Conservation (phyloP, 106 monocot species). For the Phalaenopsis equestris region DNA sequence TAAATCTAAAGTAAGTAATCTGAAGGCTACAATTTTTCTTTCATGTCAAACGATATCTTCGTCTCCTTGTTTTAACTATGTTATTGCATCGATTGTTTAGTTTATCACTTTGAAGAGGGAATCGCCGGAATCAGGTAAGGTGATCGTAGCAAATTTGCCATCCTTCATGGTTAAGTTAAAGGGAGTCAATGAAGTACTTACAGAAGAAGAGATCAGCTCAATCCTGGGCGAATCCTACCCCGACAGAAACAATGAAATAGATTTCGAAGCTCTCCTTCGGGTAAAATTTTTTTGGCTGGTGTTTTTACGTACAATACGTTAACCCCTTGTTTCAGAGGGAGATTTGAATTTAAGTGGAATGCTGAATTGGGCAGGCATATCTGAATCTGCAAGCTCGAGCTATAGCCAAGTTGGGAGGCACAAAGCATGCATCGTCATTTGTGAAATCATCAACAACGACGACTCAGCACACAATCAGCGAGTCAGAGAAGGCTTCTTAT, state of each 20-base stretch:
- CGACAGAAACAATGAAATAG: constrained; percentile 16
- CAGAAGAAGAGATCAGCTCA: constrained; percentile 11
- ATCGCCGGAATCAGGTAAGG: constrained; percentile 3
- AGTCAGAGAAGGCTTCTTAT: constrained; percentile 83
- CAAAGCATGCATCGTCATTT: constrained; percentile 51
- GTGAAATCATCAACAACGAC: constrained; percentile 70
- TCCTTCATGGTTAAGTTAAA: constrained; percentile 17
- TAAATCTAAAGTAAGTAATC: constrained; percentile 56
- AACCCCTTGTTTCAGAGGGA: neutral
- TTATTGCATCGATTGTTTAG: neutral
- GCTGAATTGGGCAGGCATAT: constrained; percentile 32
- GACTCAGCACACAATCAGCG: constrained; percentile 66
- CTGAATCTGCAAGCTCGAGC: constrained; percentile 52
- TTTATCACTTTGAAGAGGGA: constrained; percentile 13
- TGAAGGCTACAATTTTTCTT: neutral
- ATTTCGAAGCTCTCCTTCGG: constrained; percentile 17
- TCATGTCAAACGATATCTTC: neutral
- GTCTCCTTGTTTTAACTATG: neutral
- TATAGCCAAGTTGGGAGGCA: constrained; percentile 32
- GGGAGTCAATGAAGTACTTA: constrained; percentile 16
- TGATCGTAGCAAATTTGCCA: constrained; percentile 10
- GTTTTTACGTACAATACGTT: neutral
- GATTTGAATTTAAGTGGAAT: neutral
- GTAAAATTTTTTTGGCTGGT: constrained; percentile 1
- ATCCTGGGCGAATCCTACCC: constrained; percentile 13